Evolutionary conservation across 129 eudicot genomes (phyloP).

Genomic region (Dittrichia graveolens): DNA sequence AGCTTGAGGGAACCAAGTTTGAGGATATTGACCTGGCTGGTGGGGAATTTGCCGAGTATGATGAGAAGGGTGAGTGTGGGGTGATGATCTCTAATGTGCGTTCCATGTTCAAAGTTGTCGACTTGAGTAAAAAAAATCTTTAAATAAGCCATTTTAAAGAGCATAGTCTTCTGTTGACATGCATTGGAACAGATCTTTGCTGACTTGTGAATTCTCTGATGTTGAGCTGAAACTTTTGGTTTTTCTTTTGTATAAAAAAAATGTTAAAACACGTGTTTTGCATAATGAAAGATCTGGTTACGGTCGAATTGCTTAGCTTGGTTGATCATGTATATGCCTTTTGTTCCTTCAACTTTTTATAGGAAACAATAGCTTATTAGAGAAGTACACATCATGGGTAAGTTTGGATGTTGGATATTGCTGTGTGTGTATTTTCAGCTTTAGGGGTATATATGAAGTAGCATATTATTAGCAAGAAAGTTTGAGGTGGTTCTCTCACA

Average conservation of each 20-base stretch:
- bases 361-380: too few relatives aligned
- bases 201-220: slow-evolving; percentile 16
- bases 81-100: slow-evolving; percentile 82
- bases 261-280: slow-evolving; percentile 9
- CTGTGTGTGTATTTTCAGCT: too few relatives aligned
- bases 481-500: too few relatives aligned
- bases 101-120: slow-evolving; percentile 55
- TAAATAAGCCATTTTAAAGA: slow-evolving; percentile 2
- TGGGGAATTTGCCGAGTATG: slow-evolving; percentile 81
- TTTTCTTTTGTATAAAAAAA: slow-evolving; percentile 8
- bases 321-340: neutral
- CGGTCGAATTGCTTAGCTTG: slow-evolving; percentile 25
- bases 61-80: slow-evolving; percentile 78
- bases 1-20: slow-evolving; percentile 78
- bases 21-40: slow-evolving; percentile 72
- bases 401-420: too few relatives aligned
- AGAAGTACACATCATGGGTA: too few relatives aligned
- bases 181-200: slow-evolving; percentile 14
- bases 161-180: neutral
- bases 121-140: slow-evolving; percentile 26
- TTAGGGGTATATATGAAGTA: too few relatives aligned
- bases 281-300: slow-evolving; percentile 2
- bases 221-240: slow-evolving; percentile 9
- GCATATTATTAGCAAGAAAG: too few relatives aligned
- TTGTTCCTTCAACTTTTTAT: too few relatives aligned